These are phyloP conservation scores for Taxawa tesnikishii DNA, from an alignment of 2,329 filamentous ascomycete species.

Conservation along the genomic window DNA sequence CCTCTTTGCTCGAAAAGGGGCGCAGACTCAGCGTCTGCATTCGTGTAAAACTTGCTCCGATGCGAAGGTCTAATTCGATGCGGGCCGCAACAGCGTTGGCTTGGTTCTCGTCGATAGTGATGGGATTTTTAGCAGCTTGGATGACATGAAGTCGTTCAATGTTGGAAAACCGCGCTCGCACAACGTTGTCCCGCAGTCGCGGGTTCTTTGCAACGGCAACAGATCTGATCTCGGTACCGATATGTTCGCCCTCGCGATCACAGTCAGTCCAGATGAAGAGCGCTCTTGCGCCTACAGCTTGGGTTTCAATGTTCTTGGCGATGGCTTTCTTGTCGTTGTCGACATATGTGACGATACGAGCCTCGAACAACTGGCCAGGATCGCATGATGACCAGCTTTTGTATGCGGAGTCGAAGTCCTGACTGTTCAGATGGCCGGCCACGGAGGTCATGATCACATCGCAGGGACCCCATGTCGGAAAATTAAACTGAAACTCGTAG, in stretches of 20 bases:
- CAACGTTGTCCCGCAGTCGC: slow-evolving; percentile 54
- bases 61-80: slow-evolving; percentile 85
- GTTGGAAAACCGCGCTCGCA: slow-evolving; percentile 86
- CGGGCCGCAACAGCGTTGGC: slow-evolving; percentile 78
- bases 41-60: slow-evolving; percentile 85
- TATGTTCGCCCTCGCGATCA: slow-evolving; percentile 93
- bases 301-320: slow-evolving; percentile 70
- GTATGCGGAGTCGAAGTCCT: slow-evolving; percentile 64
- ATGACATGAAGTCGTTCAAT: slow-evolving; percentile 90
- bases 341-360: slow-evolving; percentile 58
- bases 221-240: slow-evolving; percentile 78
- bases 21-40: slow-evolving; percentile 67
- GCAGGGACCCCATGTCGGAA: slow-evolving; percentile 69
- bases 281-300: slow-evolving; percentile 59
- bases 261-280: slow-evolving; percentile 99
- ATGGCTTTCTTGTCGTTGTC: slow-evolving; percentile 65
- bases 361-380: slow-evolving; percentile 69
- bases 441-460: slow-evolving; percentile 91
- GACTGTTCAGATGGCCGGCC: slow-evolving; percentile 70
- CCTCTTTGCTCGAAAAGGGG: slow-evolving; percentile 29
- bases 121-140: slow-evolving; percentile 63
- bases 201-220: slow-evolving; percentile 65
- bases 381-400: slow-evolving; percentile 72
- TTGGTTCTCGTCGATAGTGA: slow-evolving; percentile 71
- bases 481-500: slow-evolving; percentile 83